Conservation (phyloP, 169 alveolate species). For the Eimeria brunetti region DNA sequence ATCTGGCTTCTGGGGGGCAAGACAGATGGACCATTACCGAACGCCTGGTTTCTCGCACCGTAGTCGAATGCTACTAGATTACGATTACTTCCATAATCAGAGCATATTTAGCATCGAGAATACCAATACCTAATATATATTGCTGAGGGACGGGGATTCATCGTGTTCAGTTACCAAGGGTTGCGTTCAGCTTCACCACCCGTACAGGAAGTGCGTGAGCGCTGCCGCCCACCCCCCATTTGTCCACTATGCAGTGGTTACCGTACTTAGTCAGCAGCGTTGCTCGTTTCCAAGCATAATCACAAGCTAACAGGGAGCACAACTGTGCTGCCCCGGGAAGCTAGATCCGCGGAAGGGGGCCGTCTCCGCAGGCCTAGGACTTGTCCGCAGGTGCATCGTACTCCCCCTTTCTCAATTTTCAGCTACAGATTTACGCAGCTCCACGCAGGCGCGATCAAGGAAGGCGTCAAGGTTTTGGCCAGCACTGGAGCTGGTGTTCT, state of each 20-base stretch:
- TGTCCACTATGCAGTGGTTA: background rate
- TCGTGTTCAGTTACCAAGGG: background rate
- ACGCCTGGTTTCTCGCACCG: background rate
- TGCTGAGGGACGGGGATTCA: background rate
- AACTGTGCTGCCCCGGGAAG: background rate
- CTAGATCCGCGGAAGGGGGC: background rate
- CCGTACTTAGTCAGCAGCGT: background rate
- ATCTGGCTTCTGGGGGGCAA: constrained; percentile 29
- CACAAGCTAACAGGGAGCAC: background rate
- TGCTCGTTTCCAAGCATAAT: background rate
- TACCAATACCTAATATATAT: background rate
- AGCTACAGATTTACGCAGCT: background rate
- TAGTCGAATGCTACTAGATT: background rate
- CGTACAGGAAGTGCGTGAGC: background rate
- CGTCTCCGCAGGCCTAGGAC: background rate
- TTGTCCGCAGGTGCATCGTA: background rate
- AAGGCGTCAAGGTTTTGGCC: background rate
- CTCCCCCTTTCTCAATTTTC: background rate
- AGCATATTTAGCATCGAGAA: background rate
- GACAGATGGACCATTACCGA: constrained; percentile 1
- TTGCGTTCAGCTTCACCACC: background rate
- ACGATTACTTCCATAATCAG: background rate
- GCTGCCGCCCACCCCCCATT: background rate
- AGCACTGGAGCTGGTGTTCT: background rate
- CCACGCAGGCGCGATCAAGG: background rate